Base-by-base conservation (phyloP, 805 yeast genomes). In the Dipodascus albidus region DNA sequence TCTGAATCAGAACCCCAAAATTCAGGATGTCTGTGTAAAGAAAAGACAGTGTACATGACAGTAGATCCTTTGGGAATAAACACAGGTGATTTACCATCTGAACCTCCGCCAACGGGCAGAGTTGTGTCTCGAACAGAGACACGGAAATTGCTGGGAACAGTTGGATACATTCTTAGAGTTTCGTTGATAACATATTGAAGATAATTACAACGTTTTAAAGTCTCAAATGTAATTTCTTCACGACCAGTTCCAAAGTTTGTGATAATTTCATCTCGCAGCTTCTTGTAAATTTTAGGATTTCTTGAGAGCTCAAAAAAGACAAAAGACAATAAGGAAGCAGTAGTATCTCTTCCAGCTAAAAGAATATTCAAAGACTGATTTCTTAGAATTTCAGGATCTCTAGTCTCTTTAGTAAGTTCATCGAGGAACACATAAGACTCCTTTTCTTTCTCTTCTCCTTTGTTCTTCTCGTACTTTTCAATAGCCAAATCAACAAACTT, bases 261-360 rank as follows among this genome's bases (percentile, higher is more conserved):
- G 6, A 52, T 21, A 2, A 66, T 60, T 3, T 58, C 63, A 23
- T 59, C 61, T 48, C 71, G 67, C 55, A 75, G 64, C 54, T 65
- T 67, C 14, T 59, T 55, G 64, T 69, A 73, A 4, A 70, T 59
- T 1, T 61, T 62, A 3, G 75, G 76, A 55, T 73, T 61, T 57
- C 72, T 63, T 4, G 77, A 70, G 51, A 74, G 64, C 59, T 73
- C 77, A 55, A 62, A 72, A 54, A 47, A 9, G 14, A n/a, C 49
- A 21, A 55, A 73, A n/a, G 75, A 70, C 54, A 74, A 66, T 44
- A 72, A 62, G 11, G 73, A 69, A 17, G 78, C 78, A 22, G 78
- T 74, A 47, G 78, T 74, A 58, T 74, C 78, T 57, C 78, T 65
- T 11, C 77, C 77, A 11, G 78, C 78, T 24, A 74, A 57, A 54